Conservation (phyloP, 2,329 filamentous ascomycete species). For the Cordyceps militaris region DNA sequence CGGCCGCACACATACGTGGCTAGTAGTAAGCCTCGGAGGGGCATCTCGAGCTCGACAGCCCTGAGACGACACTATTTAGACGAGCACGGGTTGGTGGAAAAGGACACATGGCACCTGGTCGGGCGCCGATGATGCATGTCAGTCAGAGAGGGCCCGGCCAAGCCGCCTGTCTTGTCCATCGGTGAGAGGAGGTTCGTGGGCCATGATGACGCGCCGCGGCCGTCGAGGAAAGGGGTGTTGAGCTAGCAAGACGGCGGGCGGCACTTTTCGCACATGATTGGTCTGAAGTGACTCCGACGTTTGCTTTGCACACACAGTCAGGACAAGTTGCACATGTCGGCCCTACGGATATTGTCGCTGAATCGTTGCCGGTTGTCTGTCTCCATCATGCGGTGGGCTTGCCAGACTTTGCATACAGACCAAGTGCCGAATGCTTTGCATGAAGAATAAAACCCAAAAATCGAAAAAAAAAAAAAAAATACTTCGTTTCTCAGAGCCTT, state of each 20-base stretch:
- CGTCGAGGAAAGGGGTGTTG: neutral
- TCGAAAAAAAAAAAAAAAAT: too few relatives aligned
- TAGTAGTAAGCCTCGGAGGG: neutral
- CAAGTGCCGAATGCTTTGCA: too few relatives aligned
- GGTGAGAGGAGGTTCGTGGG: too few relatives aligned
- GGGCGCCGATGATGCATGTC: neutral
- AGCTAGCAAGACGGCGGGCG: neutral
- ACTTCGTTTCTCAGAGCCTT: too few relatives aligned
- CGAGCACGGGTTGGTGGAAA: neutral
- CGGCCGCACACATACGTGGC: neutral
- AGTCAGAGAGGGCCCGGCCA: neutral
- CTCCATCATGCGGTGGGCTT: neutral
- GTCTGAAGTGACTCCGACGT: too few relatives aligned
- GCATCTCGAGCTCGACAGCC: neutral
- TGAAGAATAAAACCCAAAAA: too few relatives aligned
- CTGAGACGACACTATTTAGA: neutral
- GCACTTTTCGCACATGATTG: neutral
- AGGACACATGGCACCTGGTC: neutral
- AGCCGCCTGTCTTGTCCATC: neutral
- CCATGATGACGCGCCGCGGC: constrained; percentile 5
- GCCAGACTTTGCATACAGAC: too few relatives aligned
- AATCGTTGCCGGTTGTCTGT: neutral
- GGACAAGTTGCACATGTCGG: neutral
- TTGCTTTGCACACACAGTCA: neutral
- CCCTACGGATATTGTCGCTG: neutral